phyloP scores from a whole-genome alignment of 2,329 filamentous ascomycete species.

The Leptodontidium sp. region DNA sequence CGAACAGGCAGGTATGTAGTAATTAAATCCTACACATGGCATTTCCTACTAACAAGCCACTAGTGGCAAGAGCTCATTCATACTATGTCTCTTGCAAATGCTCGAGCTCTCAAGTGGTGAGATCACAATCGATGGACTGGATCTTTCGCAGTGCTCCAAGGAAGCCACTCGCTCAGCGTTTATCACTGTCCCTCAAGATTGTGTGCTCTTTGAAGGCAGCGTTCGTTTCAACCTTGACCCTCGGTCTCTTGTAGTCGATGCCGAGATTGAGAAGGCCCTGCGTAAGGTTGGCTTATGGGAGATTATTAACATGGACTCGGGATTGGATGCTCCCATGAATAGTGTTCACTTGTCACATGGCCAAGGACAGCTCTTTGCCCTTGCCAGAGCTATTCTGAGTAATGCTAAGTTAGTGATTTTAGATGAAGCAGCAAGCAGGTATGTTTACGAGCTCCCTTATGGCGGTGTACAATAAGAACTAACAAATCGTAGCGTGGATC shows the following conservation, averaged over 20 bases:
- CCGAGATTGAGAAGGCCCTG: conserved; percentile 83
- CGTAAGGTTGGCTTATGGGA: conserved; percentile 71
- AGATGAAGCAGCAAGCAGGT: conserved; percentile 45
- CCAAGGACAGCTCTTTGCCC: conserved; percentile 56
- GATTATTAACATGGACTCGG: conserved; percentile 39
- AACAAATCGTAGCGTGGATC: conserved; percentile 43
- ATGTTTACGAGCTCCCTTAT: conserved; percentile 7
- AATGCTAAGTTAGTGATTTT: conserved; percentile 45
- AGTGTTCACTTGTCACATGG: conserved; percentile 50
- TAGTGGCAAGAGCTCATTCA: conserved; percentile 54
- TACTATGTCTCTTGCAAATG: conserved; percentile 62
- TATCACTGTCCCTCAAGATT: conserved; percentile 54
- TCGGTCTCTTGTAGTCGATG: conserved; percentile 44
- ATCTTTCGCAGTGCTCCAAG: conserved; percentile 45
- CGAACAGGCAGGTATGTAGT: conserved; percentile 47
- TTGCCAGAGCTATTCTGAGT: conserved; percentile 54
- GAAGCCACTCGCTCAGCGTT: conserved; percentile 51
- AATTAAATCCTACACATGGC: background rate
- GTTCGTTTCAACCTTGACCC: conserved; percentile 51
- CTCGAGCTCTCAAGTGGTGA: conserved; percentile 78
- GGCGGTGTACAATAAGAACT: background rate
- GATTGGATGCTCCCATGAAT: conserved; percentile 14
- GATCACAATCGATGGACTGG: conserved; percentile 41
- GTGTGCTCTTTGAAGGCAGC: conserved; percentile 50
- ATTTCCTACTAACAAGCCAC: conserved; percentile 1